Percentiles rank a stretch among this genome's conserved stretches.
Conservation (phyloP, 2,329 filamentous ascomycete genomes). For the Diaporthe helianthi region DNA sequence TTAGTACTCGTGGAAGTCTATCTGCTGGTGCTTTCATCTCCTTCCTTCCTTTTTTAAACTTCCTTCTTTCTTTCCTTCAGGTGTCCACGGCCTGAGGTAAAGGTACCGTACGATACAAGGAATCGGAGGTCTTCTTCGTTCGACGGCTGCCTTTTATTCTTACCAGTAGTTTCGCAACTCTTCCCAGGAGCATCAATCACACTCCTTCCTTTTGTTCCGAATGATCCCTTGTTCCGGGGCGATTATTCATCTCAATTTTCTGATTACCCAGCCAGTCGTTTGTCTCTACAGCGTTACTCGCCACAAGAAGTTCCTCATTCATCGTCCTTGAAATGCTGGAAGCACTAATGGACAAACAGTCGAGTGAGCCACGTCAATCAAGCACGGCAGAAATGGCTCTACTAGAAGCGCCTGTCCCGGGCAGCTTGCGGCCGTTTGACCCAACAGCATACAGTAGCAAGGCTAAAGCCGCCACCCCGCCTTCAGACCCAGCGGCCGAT, state of each 20-base stretch:
- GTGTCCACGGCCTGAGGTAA: background rate
- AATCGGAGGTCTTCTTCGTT: background rate
- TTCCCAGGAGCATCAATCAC: background rate
- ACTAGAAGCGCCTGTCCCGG: background rate
- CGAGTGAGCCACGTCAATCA: background rate
- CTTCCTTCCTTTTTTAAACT: background rate
- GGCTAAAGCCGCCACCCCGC: background rate
- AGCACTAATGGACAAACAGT: background rate
- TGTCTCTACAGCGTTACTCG: background rate
- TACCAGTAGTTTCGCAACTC: background rate
- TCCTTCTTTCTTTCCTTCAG: background rate
- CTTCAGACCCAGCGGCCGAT: background rate
- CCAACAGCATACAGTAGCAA: background rate
- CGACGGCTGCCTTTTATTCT: too few species aligned
- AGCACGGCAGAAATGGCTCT: background rate
- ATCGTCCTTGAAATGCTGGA: too few species aligned
- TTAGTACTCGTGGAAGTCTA: too few species aligned
- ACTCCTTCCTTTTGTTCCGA: too few species aligned
- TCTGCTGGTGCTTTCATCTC: too few species aligned
- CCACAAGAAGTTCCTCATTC: background rate
- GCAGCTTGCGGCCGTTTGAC: conserved; percentile 5
- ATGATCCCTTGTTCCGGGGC: background rate
- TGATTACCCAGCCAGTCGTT: background rate
- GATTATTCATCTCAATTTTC: rapidly evolving
- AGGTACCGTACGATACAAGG: too few species aligned